A percentile compares a stretch with the other conserved stretches of the same genome.
phyloP scores from a whole-genome alignment of 805 yeast species.

The Ogataea philodendri region DNA sequence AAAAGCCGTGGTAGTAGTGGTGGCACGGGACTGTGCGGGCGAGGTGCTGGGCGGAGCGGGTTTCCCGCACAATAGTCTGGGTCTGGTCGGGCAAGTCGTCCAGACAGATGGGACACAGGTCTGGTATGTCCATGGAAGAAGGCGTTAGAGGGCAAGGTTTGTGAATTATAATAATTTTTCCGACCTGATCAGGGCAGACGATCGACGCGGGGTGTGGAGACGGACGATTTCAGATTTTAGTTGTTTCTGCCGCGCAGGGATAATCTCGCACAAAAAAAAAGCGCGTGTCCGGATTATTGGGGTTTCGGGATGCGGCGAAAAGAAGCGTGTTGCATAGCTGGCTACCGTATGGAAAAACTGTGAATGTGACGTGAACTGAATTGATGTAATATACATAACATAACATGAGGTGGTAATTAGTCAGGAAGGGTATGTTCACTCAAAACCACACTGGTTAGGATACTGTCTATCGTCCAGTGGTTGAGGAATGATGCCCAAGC shows the following conservation, averaged over 20 bases:
- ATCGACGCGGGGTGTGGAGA: slow-evolving; percentile 5
- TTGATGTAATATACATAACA: too few relatives aligned
- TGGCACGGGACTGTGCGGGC: slow-evolving; percentile 34
- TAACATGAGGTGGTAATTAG: too few relatives aligned
- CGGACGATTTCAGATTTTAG: neutral
- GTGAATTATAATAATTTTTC: neutral
- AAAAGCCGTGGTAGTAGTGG: slow-evolving; percentile 36
- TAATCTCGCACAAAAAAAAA: too few relatives aligned
- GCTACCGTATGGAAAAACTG: too few relatives aligned
- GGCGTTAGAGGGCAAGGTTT: too few relatives aligned
- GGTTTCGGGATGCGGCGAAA: neutral
- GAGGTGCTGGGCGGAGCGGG: slow-evolving; percentile 26
- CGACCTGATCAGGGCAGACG: neutral
- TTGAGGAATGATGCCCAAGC: slow-evolving; percentile 69
- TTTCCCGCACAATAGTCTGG: slow-evolving; percentile 16
- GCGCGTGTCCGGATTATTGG: slow-evolving; percentile 8
- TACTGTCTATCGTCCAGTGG: slow-evolving; percentile 48
- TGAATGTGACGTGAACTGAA: too few relatives aligned
- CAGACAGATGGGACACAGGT: slow-evolving; percentile 33
- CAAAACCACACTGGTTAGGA: slow-evolving; percentile 34
- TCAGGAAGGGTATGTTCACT: too few relatives aligned
- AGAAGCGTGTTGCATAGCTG: too few relatives aligned
- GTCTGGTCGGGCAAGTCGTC: slow-evolving; percentile 26
- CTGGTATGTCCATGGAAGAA: slow-evolving; percentile 9
- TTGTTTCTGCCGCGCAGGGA: too few relatives aligned